Base-by-base conservation (phyloP, 345 rosid genomes). In the Ailanthus altissimus region DNA sequence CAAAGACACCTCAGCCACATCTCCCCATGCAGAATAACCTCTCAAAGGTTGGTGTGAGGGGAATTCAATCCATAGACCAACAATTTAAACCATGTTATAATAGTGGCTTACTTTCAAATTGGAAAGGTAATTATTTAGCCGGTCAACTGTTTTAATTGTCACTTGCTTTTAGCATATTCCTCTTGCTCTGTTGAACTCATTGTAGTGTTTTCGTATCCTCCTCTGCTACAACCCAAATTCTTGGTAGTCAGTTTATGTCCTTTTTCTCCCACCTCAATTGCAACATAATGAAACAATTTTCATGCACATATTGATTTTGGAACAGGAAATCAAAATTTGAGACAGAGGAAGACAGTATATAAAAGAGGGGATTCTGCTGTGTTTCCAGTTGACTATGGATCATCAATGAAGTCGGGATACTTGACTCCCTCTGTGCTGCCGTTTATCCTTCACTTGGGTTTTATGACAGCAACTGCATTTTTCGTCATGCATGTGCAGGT, bases 401-500 rank as follows among this genome's bases (percentile, higher is more conserved):
- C 80, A n/a, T 47, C 80, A 11, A 80, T 75, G 63, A 83, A 79
- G 67, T 72, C 79, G 50, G 84, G 89, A 74, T 85, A 79, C 75
- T 74, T 84, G 63, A 86, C 91, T 67, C 81, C 87, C 73, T 83
- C 77, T 63, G 80, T 87, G 28, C 84, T 93, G 45, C 97, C 97
- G 18, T 92, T 92, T 81, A 82, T 87, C 28, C 77, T 90, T 71
- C 98, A 91, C 79, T 68, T 89, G 85, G 87, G 89, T 60, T 77
- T 96, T 84, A 85, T 91, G 98, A 86, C 83, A 78, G 87, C 86
- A 77, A 92, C 97, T 4, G 90, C 97, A 23, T 88, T 95, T 78
- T 89, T 93, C 63, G 79, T 93, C 81, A 91, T 92, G 98, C 97
- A 95, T 72, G 98, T 92, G 60, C 98, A 93, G 98, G 99, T 90